Evolutionary conservation across 805 yeast species (phyloP).

Genomic region (Saturnispora besseyi): DNA sequence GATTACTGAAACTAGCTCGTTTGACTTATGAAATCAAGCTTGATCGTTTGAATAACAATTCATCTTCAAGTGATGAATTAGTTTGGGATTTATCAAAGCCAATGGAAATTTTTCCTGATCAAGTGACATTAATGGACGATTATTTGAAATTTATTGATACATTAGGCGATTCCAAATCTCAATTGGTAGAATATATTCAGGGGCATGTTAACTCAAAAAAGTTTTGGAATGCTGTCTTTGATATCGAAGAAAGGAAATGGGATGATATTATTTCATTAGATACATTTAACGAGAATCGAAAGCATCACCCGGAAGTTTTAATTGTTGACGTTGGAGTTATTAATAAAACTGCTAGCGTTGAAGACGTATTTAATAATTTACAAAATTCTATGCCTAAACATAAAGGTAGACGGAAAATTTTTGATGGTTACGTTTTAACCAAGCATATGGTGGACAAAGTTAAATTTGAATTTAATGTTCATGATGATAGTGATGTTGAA

Average conservation of each 20-base stretch:
- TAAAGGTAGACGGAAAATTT: conserved; percentile 34
- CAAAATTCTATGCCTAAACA: conserved; percentile 25
- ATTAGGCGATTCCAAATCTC: conserved; percentile 13
- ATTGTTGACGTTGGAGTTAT: conserved; percentile 12
- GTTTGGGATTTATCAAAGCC: conserved; percentile 18
- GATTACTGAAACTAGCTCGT: conserved; percentile 41
- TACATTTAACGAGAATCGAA: conserved; percentile 17
- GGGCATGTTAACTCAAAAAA: conserved; percentile 3
- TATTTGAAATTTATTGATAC: conserved; percentile 17
- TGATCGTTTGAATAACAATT: conserved; percentile 30
- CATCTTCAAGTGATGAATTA: conserved; percentile 16
- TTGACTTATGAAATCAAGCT: conserved; percentile 52
- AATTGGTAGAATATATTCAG: conserved; percentile 8
- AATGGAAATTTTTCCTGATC: conserved; percentile 26
- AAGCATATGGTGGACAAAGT: conserved; percentile 42
- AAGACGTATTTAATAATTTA: conserved; percentile 16
- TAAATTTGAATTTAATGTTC: conserved; percentile 24
- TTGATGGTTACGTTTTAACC: conserved; percentile 45
- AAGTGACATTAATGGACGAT: conserved; percentile 15
- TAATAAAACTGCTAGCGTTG: conserved; percentile 15
- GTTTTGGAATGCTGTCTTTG: neutral
- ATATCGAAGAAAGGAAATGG: conserved; percentile 4
- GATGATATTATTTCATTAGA: conserved; percentile 10
- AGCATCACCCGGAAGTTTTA: neutral
- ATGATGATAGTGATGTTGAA: conserved; percentile 1